Conservation (phyloP, 1,139 yeast species). For the Yamadazyma dushanensis region DNA sequence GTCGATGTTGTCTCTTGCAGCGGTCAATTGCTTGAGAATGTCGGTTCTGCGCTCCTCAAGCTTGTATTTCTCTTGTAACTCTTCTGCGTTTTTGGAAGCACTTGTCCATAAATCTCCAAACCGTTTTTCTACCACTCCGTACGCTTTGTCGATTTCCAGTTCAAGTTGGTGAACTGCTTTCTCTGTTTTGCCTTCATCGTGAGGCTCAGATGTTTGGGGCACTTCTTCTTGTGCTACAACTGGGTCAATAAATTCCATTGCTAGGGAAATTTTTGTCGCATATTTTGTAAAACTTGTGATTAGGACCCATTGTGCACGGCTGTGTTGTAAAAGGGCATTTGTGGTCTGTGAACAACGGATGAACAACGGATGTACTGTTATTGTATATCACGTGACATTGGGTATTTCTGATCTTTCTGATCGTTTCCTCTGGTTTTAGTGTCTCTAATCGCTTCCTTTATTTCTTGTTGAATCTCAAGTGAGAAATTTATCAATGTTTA, state of each 20-base stretch:
- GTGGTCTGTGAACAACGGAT: no score
- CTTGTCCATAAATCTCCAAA: conserved; percentile 40
- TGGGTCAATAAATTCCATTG: conserved; percentile 41
- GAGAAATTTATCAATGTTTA: not conserved
- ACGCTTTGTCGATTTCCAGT: conserved; percentile 53
- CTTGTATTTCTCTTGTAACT: conserved; percentile 34
- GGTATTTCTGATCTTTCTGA: no score
- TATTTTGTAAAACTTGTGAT: no score
- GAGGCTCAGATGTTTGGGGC: conserved; percentile 9
- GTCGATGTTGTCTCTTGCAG: conserved; percentile 29
- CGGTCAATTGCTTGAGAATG: conserved; percentile 31
- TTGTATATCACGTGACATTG: no score
- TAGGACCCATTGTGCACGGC: no score
- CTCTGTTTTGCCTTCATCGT: conserved; percentile 35
- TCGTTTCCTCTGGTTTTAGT: no score
- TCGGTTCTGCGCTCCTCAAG: conserved; percentile 44
- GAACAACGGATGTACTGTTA: no score
- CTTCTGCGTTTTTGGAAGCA: conserved; percentile 35
- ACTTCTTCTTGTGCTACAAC: conserved; percentile 21
- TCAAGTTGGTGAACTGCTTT: conserved; percentile 52
- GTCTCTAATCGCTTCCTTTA: no score
- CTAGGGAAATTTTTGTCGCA: no score
- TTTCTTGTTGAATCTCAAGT: no score
- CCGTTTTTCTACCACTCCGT: conserved; percentile 42
- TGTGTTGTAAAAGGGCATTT: no score